Conservation (phyloP, 2,329 filamentous ascomycete species). For the Ophiostoma australiae region DNA sequence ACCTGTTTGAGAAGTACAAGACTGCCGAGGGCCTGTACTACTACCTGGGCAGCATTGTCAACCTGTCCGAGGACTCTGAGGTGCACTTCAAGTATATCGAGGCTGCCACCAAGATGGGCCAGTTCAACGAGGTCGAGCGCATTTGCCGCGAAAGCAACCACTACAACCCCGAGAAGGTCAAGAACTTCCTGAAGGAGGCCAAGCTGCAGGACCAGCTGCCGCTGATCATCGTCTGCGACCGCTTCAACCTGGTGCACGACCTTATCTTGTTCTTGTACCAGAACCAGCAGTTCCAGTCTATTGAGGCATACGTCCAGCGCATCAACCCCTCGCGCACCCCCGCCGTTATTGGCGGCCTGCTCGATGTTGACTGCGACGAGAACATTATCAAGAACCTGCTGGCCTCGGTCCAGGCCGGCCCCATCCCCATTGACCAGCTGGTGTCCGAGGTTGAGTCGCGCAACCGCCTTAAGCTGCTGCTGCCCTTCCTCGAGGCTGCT, state of each 20-base stretch:
- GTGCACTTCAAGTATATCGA: conserved; percentile 99
- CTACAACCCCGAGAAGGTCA: conserved; percentile 91
- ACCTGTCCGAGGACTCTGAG: conserved; percentile 88
- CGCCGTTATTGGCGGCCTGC: conserved; percentile 83
- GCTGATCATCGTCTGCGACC: conserved; percentile 96
- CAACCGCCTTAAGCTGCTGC: conserved; percentile 88
- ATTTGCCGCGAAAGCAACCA: conserved; percentile 90
- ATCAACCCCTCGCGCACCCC: conserved; percentile 91
- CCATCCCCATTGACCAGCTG: conserved; percentile 89
- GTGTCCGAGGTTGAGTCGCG: conserved; percentile 92
- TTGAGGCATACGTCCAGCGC: conserved; percentile 95
- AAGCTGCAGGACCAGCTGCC: conserved; percentile 87
- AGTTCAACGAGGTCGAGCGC: conserved; percentile 93
- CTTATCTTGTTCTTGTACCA: conserved; percentile 95
- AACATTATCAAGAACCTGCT: conserved; percentile 90
- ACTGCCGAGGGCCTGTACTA: conserved; percentile 96
- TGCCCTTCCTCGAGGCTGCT: conserved; percentile 93
- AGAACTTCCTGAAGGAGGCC: conserved; percentile 98
- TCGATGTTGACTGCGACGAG: conserved; percentile 97
- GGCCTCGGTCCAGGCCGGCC: conserved; percentile 72
- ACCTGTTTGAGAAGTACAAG: conserved; percentile 95
- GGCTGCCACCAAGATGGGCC: conserved; percentile 86
- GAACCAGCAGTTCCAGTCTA: conserved; percentile 98
- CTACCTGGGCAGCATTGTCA: conserved; percentile 96
- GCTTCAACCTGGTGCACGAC: conserved; percentile 99